These are phyloP conservation scores for Bipolaris oryzae DNA, from an alignment of 2,329 filamentous ascomycete genomes.

Conservation along the genomic window DNA sequence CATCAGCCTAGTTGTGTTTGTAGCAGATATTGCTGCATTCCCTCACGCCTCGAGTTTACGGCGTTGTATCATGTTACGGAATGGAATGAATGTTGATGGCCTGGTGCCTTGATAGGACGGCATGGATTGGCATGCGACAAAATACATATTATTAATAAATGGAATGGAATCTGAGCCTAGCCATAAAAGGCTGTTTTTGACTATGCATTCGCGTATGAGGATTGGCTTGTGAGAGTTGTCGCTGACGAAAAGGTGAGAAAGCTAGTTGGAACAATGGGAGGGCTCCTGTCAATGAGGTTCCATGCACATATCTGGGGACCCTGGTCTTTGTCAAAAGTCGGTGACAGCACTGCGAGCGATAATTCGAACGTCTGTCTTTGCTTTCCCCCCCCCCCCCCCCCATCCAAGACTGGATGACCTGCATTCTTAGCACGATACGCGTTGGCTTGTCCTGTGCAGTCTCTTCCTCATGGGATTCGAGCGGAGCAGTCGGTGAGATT, in stretches of 20 bases:
- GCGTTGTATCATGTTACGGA: not conserved
- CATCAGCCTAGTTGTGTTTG: not conserved
- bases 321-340: constrained; percentile 1
- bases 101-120: not conserved
- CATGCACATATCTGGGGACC: not conserved
- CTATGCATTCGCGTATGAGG: not conserved
- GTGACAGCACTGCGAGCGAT: not conserved
- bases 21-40: not conserved
- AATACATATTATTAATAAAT: not conserved
- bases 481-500: not conserved
- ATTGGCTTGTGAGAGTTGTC: not conserved
- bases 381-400: not conserved
- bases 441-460: not conserved
- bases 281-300: not conserved
- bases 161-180: not conserved
- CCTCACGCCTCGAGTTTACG: not conserved
- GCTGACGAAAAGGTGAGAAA: not conserved
- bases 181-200: not conserved
- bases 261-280: not conserved
- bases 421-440: not conserved
- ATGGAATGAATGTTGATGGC: not conserved
- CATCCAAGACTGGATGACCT: not conserved
- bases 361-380: not conserved
- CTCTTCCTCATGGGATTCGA: not conserved
- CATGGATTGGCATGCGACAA: not conserved